These are phyloP conservation scores for Clavariopsis aquatica DNA, from an alignment of 495 filamentous ascomycete species.

Conservation along the genomic window DNA sequence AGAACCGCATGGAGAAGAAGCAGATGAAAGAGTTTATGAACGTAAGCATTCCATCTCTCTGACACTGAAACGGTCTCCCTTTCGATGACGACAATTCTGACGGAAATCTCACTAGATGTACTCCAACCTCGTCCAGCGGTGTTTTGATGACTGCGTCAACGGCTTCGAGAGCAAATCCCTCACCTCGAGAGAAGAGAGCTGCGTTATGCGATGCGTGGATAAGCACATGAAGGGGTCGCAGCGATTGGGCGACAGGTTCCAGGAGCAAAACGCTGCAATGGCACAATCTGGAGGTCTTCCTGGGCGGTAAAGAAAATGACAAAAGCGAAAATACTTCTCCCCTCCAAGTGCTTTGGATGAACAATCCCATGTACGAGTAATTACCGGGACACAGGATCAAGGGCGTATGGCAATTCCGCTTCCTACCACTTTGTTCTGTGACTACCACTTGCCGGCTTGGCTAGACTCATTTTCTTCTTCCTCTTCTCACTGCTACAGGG, in stretches of 20 bases:
- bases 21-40: slow-evolving; percentile 99
- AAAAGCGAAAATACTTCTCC: not conserved
- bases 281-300: slow-evolving; percentile 60
- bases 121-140: slow-evolving; percentile 89
- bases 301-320: slow-evolving; percentile 26
- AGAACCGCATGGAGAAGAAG: slow-evolving; percentile 87
- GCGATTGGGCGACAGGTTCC: slow-evolving; percentile 85
- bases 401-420: slow-evolving; percentile 4
- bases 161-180: slow-evolving; percentile 98
- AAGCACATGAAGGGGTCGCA: slow-evolving; percentile 89
- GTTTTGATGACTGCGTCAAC: slow-evolving; percentile 95
- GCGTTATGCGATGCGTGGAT: slow-evolving; percentile 89
- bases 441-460: not conserved
- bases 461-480: too few relatives aligned
- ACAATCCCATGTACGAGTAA: slow-evolving; percentile 5
- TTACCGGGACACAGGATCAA: slow-evolving; percentile 1
- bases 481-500: not conserved
- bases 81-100: slow-evolving; percentile 15
- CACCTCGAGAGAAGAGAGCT: slow-evolving; percentile 78
- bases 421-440: not conserved
- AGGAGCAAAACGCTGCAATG: slow-evolving; percentile 90
- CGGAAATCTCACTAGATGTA: slow-evolving; percentile 68
- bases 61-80: not conserved
- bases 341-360: not conserved
- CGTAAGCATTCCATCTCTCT: slow-evolving; percentile 56